Evolutionary conservation across 257 asterid species (phyloP).

Genomic region (Nicotiana sylvestris): DNA sequence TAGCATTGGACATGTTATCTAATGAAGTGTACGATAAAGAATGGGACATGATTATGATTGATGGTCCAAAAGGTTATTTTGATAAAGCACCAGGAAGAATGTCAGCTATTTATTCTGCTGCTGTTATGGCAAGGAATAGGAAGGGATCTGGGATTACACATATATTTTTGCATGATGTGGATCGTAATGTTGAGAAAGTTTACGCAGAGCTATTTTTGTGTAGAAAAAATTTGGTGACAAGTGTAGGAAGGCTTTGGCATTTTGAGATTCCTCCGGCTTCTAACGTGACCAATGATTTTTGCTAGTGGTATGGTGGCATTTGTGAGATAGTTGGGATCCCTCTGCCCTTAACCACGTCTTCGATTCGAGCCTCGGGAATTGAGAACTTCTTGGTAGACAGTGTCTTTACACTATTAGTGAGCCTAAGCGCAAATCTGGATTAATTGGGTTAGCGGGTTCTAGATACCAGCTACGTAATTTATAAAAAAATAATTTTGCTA

Average conservation of each 20-base stretch:
- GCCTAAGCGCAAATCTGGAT: no score
- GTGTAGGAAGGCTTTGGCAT: conserved; percentile 69
- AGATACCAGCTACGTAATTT: no score
- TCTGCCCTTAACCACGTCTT: no score
- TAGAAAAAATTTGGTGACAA: conserved; percentile 44
- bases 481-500: no score
- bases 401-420: no score
- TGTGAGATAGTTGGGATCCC: no score
- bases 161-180: conserved; percentile 76
- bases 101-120: conserved; percentile 88
- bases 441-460: no score
- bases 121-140: conserved; percentile 82
- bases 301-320: conserved; percentile 23
- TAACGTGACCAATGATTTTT: conserved; percentile 28
- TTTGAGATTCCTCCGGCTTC: conserved; percentile 56
- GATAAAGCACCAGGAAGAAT: conserved; percentile 84
- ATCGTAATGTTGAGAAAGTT: conserved; percentile 69
- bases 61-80: conserved; percentile 83
- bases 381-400: no score
- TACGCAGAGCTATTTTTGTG: conserved; percentile 70
- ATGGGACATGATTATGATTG: conserved; percentile 92
- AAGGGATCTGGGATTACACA: conserved; percentile 62
- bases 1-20: conserved; percentile 66
- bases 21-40: conserved; percentile 65
- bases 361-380: no score